A percentile compares a stretch with the other conserved stretches of the same genome.
phyloP scores from a whole-genome alignment of 768 basidiomycete species.

The Boletus sp. region DNA sequence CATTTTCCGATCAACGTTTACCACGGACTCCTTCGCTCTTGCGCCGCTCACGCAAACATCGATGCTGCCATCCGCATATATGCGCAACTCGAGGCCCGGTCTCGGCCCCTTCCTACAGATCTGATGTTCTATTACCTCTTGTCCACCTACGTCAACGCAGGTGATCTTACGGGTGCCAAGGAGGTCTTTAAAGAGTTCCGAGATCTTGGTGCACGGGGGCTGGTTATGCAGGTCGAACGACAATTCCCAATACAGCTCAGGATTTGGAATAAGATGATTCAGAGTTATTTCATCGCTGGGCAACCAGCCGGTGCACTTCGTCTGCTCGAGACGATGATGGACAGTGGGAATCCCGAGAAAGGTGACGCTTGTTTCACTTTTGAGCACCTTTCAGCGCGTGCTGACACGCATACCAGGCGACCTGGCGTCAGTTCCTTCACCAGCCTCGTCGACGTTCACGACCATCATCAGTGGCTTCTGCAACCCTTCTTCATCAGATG shows the following conservation, averaged over 20 bases:
- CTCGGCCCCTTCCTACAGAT: constrained; percentile 30
- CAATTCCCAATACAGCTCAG: constrained; percentile 39
- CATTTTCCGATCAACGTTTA: constrained; percentile 44
- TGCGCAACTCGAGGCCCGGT: constrained; percentile 51
- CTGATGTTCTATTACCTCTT: constrained; percentile 56
- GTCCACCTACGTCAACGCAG: constrained; percentile 51
- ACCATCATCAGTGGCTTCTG: constrained; percentile 67
- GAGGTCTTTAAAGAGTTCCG: constrained; percentile 65
- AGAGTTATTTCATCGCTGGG: constrained; percentile 65
- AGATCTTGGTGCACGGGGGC: constrained; percentile 38
- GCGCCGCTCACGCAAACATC: constrained; percentile 54
- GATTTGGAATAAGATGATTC: constrained; percentile 77
- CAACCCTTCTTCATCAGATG: constrained; percentile 33
- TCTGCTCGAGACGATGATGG: constrained; percentile 71
- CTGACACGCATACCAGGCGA: constrained; percentile 13
- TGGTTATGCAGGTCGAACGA: constrained; percentile 19
- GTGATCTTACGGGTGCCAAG: constrained; percentile 49
- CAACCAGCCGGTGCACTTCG: constrained; percentile 61
- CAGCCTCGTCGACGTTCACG: constrained; percentile 62
- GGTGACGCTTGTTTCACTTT: background rate
- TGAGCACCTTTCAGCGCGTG: no score
- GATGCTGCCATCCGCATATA: constrained; percentile 65
- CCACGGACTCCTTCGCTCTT: constrained; percentile 56
- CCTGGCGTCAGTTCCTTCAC: constrained; percentile 47
- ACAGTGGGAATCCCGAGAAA: constrained; percentile 31